A percentile compares a stretch with the other conserved stretches of the same genome.
Evolutionary conservation across 257 asterid species (phyloP).

Genomic region (Asclepias syriaca): DNA sequence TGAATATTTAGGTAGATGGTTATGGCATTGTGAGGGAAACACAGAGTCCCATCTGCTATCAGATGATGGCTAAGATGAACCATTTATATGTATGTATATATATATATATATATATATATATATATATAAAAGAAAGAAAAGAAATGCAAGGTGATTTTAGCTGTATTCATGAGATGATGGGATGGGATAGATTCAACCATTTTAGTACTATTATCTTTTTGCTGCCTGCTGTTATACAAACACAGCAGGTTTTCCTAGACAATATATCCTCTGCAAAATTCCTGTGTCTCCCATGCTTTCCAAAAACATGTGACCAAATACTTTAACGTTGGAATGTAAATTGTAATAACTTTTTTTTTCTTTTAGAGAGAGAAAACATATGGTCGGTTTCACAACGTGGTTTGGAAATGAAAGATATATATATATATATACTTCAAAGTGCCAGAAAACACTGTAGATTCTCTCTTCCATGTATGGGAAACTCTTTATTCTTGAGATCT

Average conservation of each 20-base stretch:
- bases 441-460: constrained; percentile 1
- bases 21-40: too few relatives aligned
- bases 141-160: not conserved
- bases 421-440: not conserved
- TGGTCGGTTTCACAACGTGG: constrained; percentile 19
- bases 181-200: not conserved
- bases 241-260: constrained; percentile 10
- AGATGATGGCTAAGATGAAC: constrained; percentile 4
- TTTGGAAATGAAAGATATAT: not conserved
- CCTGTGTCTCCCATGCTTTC: not conserved
- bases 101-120: too few relatives aligned
- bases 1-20: too few relatives aligned
- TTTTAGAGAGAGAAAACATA: not conserved
- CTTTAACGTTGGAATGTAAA: not conserved
- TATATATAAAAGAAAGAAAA: not conserved
- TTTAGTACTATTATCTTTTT: not conserved
- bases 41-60: not conserved
- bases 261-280: constrained; percentile 3
- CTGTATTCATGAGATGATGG: not conserved
- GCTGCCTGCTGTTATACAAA: not conserved
- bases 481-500: constrained; percentile 7
- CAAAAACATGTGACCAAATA: not conserved
- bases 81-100: too few relatives aligned
- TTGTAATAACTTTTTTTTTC: too few relatives aligned
- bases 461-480: not conserved